Evolutionary conservation across 2,329 filamentous ascomycete genomes (phyloP), one percentile per base, ranked within the genome.

Genomic region (Exophiala viscosa): DNA sequence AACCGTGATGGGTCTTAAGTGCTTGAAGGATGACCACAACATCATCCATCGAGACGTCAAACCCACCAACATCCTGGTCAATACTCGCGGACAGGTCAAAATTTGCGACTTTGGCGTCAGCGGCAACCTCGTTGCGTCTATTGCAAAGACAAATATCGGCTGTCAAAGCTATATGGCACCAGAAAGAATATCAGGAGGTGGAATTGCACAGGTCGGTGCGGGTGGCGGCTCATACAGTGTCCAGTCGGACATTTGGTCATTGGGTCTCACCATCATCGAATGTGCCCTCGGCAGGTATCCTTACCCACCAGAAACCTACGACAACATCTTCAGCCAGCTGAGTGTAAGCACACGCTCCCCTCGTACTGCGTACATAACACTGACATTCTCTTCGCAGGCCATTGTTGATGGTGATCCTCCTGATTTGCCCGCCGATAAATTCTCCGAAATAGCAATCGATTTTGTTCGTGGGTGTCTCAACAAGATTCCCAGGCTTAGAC

Each of bases 161-260:
- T 99, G 93, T 66, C 93, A 99, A 73, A 96, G 91, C 67, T 99
- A 99, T 73, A 99, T 99, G 93, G 93, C 93, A 0, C 93, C 93
- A 0, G 93, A 99, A 70, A 79, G 93, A 60, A 99, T 99, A 64
- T 90, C 90, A 7, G 90, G 89, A 44, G 90, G 91, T 51, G 87
- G 87, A 17, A 83, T 90, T 65, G 83, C 88, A 53, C 81, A 86
- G 57, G 79, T 83, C 3, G 86, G 86, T 20, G 77, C 84, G 14
- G 78, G 82, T 5, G 86, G 86, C 54, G 92, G 92, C 51, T 95
- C 92, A 2, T 99, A 99, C 71, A 95, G 89, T 68, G 93, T 99
- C 35, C 93, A 97, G 72, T 96, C 90, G 67, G 93, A 99, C 67
- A 92, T 99, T 54, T 99, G 93, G 93, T 96, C 90, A 70, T 73